Evolutionary conservation across 805 yeast species (phyloP), one percentile per base, ranked within the genome.

Genomic region (Tetrapisispora pingtungensis): DNA sequence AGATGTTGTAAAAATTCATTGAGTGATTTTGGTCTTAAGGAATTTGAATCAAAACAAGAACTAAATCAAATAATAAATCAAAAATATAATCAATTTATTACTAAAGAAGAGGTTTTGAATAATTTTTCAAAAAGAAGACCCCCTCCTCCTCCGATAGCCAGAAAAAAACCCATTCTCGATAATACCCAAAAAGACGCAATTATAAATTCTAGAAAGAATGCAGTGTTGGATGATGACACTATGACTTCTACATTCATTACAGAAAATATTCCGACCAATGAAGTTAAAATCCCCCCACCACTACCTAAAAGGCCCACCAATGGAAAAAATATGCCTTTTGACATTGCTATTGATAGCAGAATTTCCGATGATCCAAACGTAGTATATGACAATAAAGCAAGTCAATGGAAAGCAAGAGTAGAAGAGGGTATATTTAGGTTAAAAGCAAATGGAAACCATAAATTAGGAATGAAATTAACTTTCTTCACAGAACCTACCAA

Each of bases 1-100:
- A 68, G 97, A 35, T 84, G 84, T 40, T 84, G 94, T 6, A 73
- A 74, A 10, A 73, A 74, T 36, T 81, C 90, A 0, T 69, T 84
- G 55, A 79, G 84, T n/a, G 77, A 74, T 40, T 49, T 66, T 30
- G 75, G 75, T 24, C 76, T 55, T 13, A 51, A 53, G 34, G 61
- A 59, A 18, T 44, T 49, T 1, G 51, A 54, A 14, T 54, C 58
- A 19, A 49, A 57, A 58, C 46, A 59, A n/a, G 57, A 58, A 41
- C 45, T 67, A 41, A 67, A 62, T 36, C 47, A 46, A 5, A 49
- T 53, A 34, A 58, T 58, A 13, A 13, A 30, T 27, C 13, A 44
- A 24, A 48, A 47, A 30, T 46, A 45, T 32, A 32, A 50, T 10
- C 38, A 40, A 42, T 43, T 48, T 12, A 17, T 28, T 8, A 18